Evolutionary conservation across 106 monocot genomes (phyloP).

Genomic region (Dioscorea alata): DNA sequence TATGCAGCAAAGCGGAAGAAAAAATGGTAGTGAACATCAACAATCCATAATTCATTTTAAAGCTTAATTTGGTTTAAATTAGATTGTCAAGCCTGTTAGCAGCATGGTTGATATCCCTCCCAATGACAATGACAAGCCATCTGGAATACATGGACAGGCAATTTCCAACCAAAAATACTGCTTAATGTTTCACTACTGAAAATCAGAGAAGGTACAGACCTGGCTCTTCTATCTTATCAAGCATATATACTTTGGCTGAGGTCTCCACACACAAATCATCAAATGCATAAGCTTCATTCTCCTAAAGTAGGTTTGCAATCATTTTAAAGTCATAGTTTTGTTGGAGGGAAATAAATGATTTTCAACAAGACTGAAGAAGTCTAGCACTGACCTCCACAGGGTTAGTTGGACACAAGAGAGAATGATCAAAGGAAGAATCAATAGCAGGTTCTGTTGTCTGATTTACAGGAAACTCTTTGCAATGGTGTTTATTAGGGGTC

Average conservation of each 20-base stretch:
- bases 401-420: neutral
- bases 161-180: too few relatives aligned
- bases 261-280: constrained; percentile 9
- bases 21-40: too few relatives aligned
- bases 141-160: too few relatives aligned
- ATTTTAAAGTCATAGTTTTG: neutral
- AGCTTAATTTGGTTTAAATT: too few relatives aligned
- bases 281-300: neutral
- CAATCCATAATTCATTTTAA: too few relatives aligned
- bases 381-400: neutral
- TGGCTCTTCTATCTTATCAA: constrained; percentile 21
- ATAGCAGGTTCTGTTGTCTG: neutral
- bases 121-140: too few relatives aligned
- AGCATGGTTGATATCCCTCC: too few relatives aligned
- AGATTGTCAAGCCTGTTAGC: too few relatives aligned
- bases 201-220: constrained; percentile 14
- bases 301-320: neutral
- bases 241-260: neutral
- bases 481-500: neutral
- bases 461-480: constrained; percentile 2
- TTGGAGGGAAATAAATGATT: neutral
- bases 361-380: neutral
- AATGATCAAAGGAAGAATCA: constrained; percentile 5
- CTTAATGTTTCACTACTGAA: too few relatives aligned
- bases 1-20: too few relatives aligned